Percentiles rank a stretch among this genome's conserved stretches.
Evolutionary conservation across 2,329 filamentous ascomycete species (phyloP).

Genomic region (Aureobasidium sp.): DNA sequence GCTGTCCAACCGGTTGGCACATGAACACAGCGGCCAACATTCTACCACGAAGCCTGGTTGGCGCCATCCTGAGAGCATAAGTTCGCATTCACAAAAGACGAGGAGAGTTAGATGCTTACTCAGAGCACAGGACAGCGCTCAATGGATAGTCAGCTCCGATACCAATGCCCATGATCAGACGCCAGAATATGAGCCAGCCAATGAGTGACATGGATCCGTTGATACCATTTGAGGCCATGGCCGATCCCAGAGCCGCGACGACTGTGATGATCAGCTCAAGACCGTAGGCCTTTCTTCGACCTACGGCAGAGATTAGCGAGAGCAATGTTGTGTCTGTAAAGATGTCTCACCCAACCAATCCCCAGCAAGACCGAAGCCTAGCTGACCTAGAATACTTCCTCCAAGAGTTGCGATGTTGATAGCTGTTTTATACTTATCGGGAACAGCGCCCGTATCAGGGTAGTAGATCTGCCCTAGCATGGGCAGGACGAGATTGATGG

Average conservation of each 20-base stretch:
- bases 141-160: conserved; percentile 34
- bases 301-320: conserved; percentile 18
- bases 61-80: conserved; percentile 20
- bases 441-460: background rate
- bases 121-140: conserved; percentile 33
- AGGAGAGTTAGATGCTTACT: conserved; percentile 22
- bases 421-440: conserved; percentile 24
- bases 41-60: conserved; percentile 30
- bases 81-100: background rate
- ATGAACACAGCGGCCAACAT: conserved; percentile 38
- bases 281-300: conserved; percentile 35
- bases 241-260: conserved; percentile 66
- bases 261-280: conserved; percentile 36
- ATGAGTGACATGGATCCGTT: conserved; percentile 19
- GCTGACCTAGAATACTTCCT: conserved; percentile 33
- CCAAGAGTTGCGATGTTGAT: conserved; percentile 34
- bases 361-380: conserved; percentile 33
- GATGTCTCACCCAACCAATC: conserved; percentile 20
- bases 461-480: conserved; percentile 35
- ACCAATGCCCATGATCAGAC: conserved; percentile 34
- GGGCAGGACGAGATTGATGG: conserved; percentile 34
- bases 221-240: conserved; percentile 46
- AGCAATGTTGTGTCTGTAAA: background rate
- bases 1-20: conserved; percentile 37
- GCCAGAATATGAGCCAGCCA: conserved; percentile 35